phyloP scores from a whole-genome alignment of 2,329 filamentous ascomycete species.

The Trichophyton simii region DNA sequence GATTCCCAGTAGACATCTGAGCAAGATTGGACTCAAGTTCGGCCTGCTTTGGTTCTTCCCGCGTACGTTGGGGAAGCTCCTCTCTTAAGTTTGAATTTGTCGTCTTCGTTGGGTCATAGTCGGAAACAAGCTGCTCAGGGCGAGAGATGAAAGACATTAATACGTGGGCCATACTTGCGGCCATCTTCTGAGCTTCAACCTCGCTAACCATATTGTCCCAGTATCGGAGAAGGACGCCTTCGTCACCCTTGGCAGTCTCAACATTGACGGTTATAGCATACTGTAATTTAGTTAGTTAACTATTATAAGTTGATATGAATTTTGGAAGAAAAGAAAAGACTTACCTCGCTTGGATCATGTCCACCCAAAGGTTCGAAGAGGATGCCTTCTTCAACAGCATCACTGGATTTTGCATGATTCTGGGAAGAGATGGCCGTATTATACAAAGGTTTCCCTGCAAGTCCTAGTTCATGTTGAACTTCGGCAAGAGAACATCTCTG shows the following conservation, averaged over 20 bases:
- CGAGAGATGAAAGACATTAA: slow-evolving; percentile 24
- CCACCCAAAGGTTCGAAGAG: slow-evolving; percentile 10
- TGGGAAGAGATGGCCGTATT: slow-evolving; percentile 14
- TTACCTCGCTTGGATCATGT: slow-evolving; percentile 14
- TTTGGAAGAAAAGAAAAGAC: background rate
- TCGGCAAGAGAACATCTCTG: slow-evolving; percentile 13
- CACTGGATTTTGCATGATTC: slow-evolving; percentile 9
- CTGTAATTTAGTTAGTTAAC: slow-evolving; percentile 13
- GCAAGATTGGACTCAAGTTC: background rate
- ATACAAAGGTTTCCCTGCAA: slow-evolving; percentile 11
- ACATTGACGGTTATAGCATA: slow-evolving; percentile 23
- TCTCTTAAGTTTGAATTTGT: background rate
- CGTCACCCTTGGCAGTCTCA: slow-evolving; percentile 24
- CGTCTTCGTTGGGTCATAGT: background rate
- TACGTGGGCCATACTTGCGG: slow-evolving; percentile 22
- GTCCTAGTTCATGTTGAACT: slow-evolving; percentile 11
- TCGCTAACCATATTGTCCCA: slow-evolving; percentile 30
- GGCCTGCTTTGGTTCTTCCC: background rate
- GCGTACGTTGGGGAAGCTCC: background rate
- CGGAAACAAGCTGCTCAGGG: slow-evolving; percentile 10
- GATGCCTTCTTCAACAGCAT: slow-evolving; percentile 9
- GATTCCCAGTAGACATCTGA: background rate
- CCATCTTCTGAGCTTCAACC: slow-evolving; percentile 21
- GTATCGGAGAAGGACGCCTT: slow-evolving; percentile 29
- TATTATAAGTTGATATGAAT: background rate